Percentiles rank a stretch among this genome's conserved stretches.
Evolutionary conservation across 2,329 filamentous ascomycete species (phyloP).

Genomic region (Fusarium multiceps): DNA sequence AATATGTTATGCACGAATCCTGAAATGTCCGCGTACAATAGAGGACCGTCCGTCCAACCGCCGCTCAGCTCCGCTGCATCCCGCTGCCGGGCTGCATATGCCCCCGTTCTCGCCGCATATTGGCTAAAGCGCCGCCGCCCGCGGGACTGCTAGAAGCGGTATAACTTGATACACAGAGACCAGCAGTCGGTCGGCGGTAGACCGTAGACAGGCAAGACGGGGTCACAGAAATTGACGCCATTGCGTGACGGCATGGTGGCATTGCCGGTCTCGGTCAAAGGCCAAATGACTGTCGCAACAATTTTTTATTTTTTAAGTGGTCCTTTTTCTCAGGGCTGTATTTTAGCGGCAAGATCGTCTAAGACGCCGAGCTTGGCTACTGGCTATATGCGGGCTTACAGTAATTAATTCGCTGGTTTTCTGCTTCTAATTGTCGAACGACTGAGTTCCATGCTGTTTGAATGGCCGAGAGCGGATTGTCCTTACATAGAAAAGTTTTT

Average conservation of each 20-base stretch:
- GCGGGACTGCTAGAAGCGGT: constrained; percentile 47
- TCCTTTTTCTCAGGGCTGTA: constrained; percentile 29
- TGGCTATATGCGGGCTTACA: constrained; percentile 15
- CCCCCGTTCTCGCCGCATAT: constrained; percentile 22
- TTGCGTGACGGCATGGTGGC: constrained; percentile 45
- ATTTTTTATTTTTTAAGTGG: constrained; percentile 27
- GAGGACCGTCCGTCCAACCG: constrained; percentile 9
- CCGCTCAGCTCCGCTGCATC: constrained; percentile 31
- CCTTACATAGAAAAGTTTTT: constrained; percentile 37
- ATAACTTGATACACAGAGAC: constrained; percentile 17
- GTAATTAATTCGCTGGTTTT: constrained; percentile 14
- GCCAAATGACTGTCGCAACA: constrained; percentile 11
- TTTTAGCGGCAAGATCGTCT: constrained; percentile 28
- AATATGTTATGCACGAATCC: neutral
- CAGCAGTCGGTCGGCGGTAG: constrained; percentile 19
- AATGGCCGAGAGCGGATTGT: constrained; percentile 35
- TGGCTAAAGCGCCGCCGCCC: constrained; percentile 13
- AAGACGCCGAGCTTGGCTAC: constrained; percentile 18
- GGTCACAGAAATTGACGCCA: constrained; percentile 43
- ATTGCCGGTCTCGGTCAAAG: constrained; percentile 40
- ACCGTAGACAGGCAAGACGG: neutral
- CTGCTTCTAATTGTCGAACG: constrained; percentile 13
- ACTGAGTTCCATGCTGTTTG: constrained; percentile 8
- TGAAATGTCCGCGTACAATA: constrained; percentile 1
- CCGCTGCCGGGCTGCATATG: constrained; percentile 33